phyloP scores from a whole-genome alignment of 2,329 filamentous ascomycete species.

The Beauveria brongniartii region DNA sequence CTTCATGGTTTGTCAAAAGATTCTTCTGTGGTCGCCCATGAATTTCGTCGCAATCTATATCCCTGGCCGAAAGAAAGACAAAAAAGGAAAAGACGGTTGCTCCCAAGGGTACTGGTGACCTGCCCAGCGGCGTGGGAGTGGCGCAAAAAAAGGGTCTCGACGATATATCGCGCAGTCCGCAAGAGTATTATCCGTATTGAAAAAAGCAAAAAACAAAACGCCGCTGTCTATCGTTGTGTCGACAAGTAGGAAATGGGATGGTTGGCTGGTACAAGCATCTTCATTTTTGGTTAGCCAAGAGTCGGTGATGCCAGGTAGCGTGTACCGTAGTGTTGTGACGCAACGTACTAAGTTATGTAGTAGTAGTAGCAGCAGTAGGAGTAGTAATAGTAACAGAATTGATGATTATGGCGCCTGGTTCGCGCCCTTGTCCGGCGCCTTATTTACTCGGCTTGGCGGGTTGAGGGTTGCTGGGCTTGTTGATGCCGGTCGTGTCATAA shows the following conservation, averaged over 20 bases:
- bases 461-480: slow-evolving; percentile 11
- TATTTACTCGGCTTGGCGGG: slow-evolving; percentile 11
- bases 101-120: background rate
- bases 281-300: background rate
- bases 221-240: slow-evolving; percentile 10
- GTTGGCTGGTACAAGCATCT: slow-evolving; percentile 7
- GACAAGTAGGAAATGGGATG: slow-evolving; percentile 7
- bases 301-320: no score
- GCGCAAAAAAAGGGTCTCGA: background rate
- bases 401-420: background rate
- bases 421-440: background rate
- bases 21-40: background rate
- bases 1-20: background rate
- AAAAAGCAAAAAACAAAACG: slow-evolving; percentile 3
- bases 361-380: no score
- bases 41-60: slow-evolving; percentile 3
- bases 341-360: slow-evolving; percentile 1
- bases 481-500: slow-evolving; percentile 12
- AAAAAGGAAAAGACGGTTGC: background rate
- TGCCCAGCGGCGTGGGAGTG: background rate
- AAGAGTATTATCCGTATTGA: background rate
- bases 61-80: background rate
- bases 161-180: background rate
- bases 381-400: background rate
- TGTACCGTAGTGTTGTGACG: background rate